phyloP scores from a whole-genome alignment of 2,329 filamentous ascomycete species.

The Pseudopithomyces maydicus region DNA sequence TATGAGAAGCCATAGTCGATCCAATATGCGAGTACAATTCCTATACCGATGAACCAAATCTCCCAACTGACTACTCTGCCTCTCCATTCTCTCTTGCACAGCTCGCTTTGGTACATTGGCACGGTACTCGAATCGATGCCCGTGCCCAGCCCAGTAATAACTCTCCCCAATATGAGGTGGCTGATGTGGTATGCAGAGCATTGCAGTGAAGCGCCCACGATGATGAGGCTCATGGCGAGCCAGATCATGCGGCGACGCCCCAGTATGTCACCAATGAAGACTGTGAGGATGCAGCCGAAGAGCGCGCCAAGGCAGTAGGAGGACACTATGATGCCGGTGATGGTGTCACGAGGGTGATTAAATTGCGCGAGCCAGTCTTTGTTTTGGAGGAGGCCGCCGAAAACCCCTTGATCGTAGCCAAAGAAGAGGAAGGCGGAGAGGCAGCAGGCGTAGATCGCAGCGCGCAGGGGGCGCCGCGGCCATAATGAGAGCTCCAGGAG shows the following conservation, averaged over 20 bases:
- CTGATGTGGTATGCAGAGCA: conserved; percentile 9
- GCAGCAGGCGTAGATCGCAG: conserved; percentile 18
- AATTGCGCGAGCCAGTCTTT: conserved; percentile 51
- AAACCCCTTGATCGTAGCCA: conserved; percentile 56
- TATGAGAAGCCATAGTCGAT: conserved; percentile 56
- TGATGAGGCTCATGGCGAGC: conserved; percentile 14
- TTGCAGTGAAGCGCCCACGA: conserved; percentile 11
- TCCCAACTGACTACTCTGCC: conserved; percentile 41
- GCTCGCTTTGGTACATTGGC: conserved; percentile 52
- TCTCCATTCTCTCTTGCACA: conserved; percentile 50
- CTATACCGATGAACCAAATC: conserved; percentile 45
- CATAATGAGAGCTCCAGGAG: conserved; percentile 8
- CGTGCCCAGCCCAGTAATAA: conserved; percentile 16
- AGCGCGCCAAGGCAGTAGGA: conserved; percentile 54
- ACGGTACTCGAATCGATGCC: conserved; percentile 42
- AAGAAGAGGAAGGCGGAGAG: conserved; percentile 29
- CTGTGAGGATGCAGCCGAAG: conserved; percentile 34
- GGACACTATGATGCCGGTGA: conserved; percentile 50
- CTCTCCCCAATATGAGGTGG: conserved; percentile 15
- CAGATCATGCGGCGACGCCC: conserved; percentile 14
- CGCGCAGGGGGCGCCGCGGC: conserved; percentile 15
- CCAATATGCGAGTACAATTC: conserved; percentile 50
- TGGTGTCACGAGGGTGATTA: conserved; percentile 41
- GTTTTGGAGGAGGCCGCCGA: conserved; percentile 55
- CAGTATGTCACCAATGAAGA: conserved; percentile 16